These are phyloP conservation scores for Trapa bicornis DNA, from an alignment of 345 rosid genomes.

Conservation along the genomic window DNA sequence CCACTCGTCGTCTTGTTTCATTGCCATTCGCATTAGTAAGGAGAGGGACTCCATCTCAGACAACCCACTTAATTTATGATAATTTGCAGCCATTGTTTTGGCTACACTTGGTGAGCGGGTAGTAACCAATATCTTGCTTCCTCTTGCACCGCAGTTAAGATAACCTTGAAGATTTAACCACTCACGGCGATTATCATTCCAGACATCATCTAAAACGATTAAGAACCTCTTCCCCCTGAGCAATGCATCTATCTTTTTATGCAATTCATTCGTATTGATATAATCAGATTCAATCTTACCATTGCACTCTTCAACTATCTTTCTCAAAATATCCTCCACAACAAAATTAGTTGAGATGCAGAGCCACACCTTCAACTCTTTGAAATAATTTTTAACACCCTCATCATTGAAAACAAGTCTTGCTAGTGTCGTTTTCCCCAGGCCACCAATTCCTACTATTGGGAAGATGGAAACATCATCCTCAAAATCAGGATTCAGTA, in stretches of 20 bases:
- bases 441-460: slow-evolving; percentile 15
- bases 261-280: background rate
- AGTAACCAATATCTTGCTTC: slow-evolving; percentile 4
- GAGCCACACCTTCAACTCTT: slow-evolving; percentile 3
- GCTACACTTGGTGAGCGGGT: slow-evolving; percentile 5
- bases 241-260: background rate
- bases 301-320: background rate
- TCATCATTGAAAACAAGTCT: slow-evolving; percentile 5
- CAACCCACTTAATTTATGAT: background rate
- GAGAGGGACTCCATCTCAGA: background rate
- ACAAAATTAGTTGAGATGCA: slow-evolving; percentile 1
- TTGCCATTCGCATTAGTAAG: too few species aligned
- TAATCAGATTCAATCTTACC: too few species aligned
- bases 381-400: background rate
- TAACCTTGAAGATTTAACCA: background rate
- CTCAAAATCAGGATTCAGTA: background rate
- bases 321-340: background rate
- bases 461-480: slow-evolving; percentile 9
- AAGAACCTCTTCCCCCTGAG: background rate
- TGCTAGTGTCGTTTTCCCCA: slow-evolving; percentile 17
- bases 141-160: background rate
- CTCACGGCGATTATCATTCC: slow-evolving; percentile 6
- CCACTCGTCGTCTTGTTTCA: too few species aligned
- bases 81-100: background rate
- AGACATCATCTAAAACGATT: slow-evolving; percentile 8